Conservation (phyloP, 257 asterid genomes). For the Solanum bukasovii region DNA sequence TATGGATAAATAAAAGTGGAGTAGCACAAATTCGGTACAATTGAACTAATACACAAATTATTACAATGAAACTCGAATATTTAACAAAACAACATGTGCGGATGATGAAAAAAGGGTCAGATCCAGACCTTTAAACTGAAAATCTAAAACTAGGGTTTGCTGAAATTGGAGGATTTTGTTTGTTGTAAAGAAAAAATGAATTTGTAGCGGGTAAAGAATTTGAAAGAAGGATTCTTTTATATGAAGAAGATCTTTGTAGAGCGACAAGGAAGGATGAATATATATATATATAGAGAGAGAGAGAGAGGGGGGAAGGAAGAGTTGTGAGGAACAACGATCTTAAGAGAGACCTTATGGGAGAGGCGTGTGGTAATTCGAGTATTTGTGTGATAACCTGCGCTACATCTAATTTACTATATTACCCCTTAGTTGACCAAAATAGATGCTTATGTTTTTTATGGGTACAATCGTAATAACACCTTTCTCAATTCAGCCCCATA, state of each 20-base stretch:
- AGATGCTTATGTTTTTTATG: neutral
- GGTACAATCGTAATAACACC: neutral
- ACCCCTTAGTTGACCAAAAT: neutral
- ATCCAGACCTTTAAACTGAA: neutral
- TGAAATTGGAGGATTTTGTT: neutral
- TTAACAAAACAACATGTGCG: neutral
- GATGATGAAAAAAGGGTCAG: slow-evolving; percentile 12
- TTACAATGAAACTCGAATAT: neutral
- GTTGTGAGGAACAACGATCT: neutral
- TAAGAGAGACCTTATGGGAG: slow-evolving; percentile 6
- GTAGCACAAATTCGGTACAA: neutral
- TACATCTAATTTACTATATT: neutral
- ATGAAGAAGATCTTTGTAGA: slow-evolving; percentile 11
- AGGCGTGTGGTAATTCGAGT: slow-evolving; percentile 5
- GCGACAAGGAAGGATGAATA: neutral
- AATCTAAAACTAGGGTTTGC: slow-evolving; percentile 25
- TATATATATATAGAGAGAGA: neutral
- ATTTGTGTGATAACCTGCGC: slow-evolving; percentile 2
- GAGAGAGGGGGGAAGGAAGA: neutral
- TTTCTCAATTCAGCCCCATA: neutral
- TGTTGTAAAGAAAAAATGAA: neutral
- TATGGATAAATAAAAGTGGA: neutral
- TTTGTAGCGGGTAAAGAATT: slow-evolving; percentile 37
- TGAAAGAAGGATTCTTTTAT: slow-evolving; percentile 28
- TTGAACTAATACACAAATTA: neutral